phyloP scores from a whole-genome alignment of 495 filamentous ascomycete species.

The Daldinia decipiens region DNA sequence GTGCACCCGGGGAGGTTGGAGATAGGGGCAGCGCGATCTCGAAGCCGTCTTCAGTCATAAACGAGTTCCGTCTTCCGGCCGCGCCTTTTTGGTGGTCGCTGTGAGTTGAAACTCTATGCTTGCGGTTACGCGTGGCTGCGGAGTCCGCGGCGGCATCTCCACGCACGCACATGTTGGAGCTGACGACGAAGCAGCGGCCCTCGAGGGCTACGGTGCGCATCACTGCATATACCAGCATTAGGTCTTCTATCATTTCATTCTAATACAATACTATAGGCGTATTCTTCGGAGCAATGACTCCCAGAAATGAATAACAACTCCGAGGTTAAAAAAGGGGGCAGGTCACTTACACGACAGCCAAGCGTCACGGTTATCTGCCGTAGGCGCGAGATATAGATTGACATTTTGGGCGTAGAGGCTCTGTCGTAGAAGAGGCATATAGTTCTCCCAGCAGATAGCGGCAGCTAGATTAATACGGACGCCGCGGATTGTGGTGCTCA shows the following conservation, averaged over 20 bases:
- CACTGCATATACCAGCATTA: slow-evolving; percentile 4
- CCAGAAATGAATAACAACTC: not conserved
- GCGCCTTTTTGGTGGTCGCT: not conserved
- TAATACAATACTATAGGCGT: not conserved
- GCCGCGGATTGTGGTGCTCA: slow-evolving; percentile 82
- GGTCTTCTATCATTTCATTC: not conserved
- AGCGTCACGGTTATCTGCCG: slow-evolving; percentile 84
- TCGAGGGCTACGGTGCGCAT: slow-evolving; percentile 85
- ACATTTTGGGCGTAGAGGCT: slow-evolving; percentile 89
- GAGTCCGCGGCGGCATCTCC: slow-evolving; percentile 6
- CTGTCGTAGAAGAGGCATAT: slow-evolving; percentile 84
- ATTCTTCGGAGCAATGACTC: not conserved
- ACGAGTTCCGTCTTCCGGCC: slow-evolving; percentile 44
- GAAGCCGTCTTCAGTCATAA: slow-evolving; percentile 51
- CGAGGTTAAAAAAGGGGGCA: not conserved
- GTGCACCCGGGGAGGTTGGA: not conserved
- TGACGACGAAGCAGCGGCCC: slow-evolving; percentile 86
- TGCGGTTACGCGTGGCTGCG: not conserved
- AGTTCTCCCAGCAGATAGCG: slow-evolving; percentile 98
- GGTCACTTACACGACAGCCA: slow-evolving; percentile 70
- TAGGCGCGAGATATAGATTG: slow-evolving; percentile 91
- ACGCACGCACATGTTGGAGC: slow-evolving; percentile 82
- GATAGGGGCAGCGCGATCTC: slow-evolving; percentile 47
- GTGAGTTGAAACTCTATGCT: slow-evolving; percentile 5
- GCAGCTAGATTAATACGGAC: slow-evolving; percentile 80